Percentiles rank a stretch among this genome's conserved stretches.
phyloP scores from a whole-genome alignment of 148 eudicot genomes.

The Camellia lanceoleosa region DNA sequence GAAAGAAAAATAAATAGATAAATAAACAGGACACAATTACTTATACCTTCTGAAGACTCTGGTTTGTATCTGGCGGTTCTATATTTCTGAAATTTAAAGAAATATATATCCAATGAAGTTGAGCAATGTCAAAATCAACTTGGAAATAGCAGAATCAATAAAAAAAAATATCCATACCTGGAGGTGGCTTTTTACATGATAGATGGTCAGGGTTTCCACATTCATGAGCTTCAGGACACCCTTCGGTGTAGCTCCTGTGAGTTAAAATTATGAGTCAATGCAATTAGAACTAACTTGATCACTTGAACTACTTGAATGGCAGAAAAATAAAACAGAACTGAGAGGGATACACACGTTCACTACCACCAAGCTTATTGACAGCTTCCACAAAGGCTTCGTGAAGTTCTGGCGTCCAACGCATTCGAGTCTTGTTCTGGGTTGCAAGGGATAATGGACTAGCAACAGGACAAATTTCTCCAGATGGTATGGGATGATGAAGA shows the following conservation, averaged over 20 bases:
- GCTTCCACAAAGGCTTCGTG: conserved; percentile 82
- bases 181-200: conserved; percentile 85
- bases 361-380: conserved; percentile 82
- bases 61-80: conserved; percentile 87
- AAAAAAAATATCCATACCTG: conserved; percentile 44
- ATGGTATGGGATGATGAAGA: conserved; percentile 34
- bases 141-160: not conserved
- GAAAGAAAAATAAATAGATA: too few species aligned
- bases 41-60: conserved; percentile 67
- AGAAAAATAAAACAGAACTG: not conserved
- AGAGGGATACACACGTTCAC: conserved; percentile 47
- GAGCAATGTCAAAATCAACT: not conserved
- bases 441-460: conserved; percentile 36
- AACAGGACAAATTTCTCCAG: conserved; percentile 35
- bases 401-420: conserved; percentile 91
- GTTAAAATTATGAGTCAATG: conserved; percentile 10
- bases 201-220: conserved; percentile 69
- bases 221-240: conserved; percentile 72
- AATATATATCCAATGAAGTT: conserved; percentile 3
- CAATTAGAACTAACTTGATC: not conserved
- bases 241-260: conserved; percentile 81
- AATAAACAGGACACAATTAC: too few species aligned
- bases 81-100: conserved; percentile 58
- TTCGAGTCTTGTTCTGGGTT: conserved; percentile 51
- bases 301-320: too few species aligned